Evolutionary conservation across 2,329 filamentous ascomycete genomes (phyloP).

Genomic region (Berkeleyomyces basicola): DNA sequence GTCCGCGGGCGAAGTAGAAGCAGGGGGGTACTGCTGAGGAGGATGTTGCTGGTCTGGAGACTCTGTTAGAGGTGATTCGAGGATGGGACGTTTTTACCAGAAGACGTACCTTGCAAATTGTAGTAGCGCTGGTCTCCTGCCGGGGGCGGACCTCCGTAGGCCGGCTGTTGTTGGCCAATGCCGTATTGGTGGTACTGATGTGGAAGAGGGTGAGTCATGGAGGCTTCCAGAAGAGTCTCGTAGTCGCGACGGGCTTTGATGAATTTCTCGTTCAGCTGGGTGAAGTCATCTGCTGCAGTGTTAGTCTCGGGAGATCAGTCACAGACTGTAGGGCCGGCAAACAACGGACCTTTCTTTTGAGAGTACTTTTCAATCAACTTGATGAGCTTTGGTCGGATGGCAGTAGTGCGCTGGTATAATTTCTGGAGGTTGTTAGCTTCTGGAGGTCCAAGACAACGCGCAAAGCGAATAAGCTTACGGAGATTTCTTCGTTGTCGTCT

Average conservation of each 20-base stretch:
- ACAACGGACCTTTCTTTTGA: conserved; percentile 72
- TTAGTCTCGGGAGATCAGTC: neutral
- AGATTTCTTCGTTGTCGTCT: conserved; percentile 95
- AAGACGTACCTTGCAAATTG: conserved; percentile 8
- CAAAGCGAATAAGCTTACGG: conserved; percentile 30
- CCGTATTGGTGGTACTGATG: conserved; percentile 56
- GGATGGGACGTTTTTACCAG: too few species aligned
- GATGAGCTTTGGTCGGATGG: conserved; percentile 90
- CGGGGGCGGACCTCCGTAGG: conserved; percentile 42
- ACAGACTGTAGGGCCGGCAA: neutral
- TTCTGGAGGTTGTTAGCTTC: conserved; percentile 27
- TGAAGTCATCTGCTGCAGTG: conserved; percentile 69
- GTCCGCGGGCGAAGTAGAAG: conserved; percentile 32
- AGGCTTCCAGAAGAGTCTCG: conserved; percentile 85
- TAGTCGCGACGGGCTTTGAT: conserved; percentile 97
- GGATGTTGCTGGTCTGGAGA: conserved; percentile 26
- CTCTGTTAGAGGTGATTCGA: neutral
- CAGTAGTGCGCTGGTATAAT: conserved; percentile 81
- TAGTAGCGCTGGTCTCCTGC: conserved; percentile 17
- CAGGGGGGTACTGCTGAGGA: neutral
- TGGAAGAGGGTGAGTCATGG: conserved; percentile 77
- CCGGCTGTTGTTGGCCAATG: conserved; percentile 35
- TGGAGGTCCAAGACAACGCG: neutral
- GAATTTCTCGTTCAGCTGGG: conserved; percentile 96
- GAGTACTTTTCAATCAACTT: conserved; percentile 98